phyloP scores from a whole-genome alignment of 163 green algal species.

The Prototheca wickerhamii region DNA sequence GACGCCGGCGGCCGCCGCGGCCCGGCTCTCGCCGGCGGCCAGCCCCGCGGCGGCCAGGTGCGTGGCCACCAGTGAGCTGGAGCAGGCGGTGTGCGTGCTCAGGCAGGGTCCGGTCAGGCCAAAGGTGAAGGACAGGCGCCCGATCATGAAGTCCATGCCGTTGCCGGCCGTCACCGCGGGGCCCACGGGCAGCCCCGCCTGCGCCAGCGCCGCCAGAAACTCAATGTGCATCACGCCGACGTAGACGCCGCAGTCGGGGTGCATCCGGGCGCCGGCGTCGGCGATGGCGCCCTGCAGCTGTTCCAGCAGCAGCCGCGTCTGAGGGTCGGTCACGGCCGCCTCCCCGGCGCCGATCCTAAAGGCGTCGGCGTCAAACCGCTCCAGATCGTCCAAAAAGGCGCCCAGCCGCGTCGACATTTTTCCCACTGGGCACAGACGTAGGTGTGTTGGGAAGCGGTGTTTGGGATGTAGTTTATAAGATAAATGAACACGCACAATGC shows the following conservation, averaged over 20 bases:
- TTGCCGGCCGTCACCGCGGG: conserved; percentile 28
- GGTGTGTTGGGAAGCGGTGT: not conserved
- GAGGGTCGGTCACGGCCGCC: conserved; percentile 28
- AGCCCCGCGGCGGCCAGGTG: conserved; percentile 41
- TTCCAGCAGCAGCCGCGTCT: conserved; percentile 29
- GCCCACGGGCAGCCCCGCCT: conserved; percentile 10
- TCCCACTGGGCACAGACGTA: conserved; percentile 1
- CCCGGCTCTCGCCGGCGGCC: not conserved
- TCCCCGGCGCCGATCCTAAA: conserved; percentile 26
- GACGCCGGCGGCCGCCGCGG: conserved; percentile 41
- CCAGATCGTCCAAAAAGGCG: conserved; percentile 20
- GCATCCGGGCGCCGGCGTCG: not conserved
- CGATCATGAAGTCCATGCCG: conserved; percentile 45
- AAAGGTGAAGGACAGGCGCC: conserved; percentile 61
- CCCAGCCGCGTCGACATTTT: conserved; percentile 33
- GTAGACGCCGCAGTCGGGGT: conserved; percentile 17
- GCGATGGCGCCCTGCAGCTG: conserved; percentile 8
- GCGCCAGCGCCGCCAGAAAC: conserved; percentile 16
- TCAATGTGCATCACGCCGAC: conserved; percentile 38
- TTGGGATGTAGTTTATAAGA: not conserved
- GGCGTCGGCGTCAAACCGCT: conserved; percentile 29
- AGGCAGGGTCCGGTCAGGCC: conserved; percentile 53
- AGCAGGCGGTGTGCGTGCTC: conserved; percentile 77
- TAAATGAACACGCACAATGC: not conserved
- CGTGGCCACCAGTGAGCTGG: conserved; percentile 56